Evolutionary conservation across 2,329 filamentous ascomycete species (phyloP).

Genomic region (Tolypocladium inflatum): DNA sequence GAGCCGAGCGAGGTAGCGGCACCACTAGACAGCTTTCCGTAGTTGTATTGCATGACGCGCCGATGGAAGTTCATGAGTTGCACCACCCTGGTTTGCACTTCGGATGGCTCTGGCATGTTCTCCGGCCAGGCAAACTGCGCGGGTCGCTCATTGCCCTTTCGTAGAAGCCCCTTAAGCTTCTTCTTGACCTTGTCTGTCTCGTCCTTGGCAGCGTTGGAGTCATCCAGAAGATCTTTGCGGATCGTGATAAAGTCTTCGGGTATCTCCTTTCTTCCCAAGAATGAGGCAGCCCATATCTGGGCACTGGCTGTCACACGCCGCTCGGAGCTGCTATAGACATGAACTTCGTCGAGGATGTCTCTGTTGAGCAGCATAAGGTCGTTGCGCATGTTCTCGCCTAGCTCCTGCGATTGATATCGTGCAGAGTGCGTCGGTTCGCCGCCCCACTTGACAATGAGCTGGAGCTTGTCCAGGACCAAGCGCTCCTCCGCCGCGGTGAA

Average conservation of each 20-base stretch:
- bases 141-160: slow-evolving; percentile 87
- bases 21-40: slow-evolving; percentile 63
- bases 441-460: slow-evolving; percentile 98
- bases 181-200: slow-evolving; percentile 99
- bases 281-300: slow-evolving; percentile 89
- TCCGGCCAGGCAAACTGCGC: slow-evolving; percentile 97
- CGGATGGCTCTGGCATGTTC: slow-evolving; percentile 86
- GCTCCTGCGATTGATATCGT: slow-evolving; percentile 88
- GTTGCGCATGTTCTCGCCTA: slow-evolving; percentile 92
- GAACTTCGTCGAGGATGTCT: slow-evolving; percentile 83
- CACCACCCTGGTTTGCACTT: slow-evolving; percentile 85
- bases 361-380: slow-evolving; percentile 88
- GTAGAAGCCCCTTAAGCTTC: slow-evolving; percentile 86
- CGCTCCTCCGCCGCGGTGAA: slow-evolving; percentile 91
- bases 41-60: slow-evolving; percentile 91
- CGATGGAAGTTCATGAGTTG: slow-evolving; percentile 97
- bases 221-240: slow-evolving; percentile 88
- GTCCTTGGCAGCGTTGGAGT: slow-evolving; percentile 97
- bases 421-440: slow-evolving; percentile 97
- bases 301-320: slow-evolving; percentile 90
- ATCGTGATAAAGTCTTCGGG: slow-evolving; percentile 80
- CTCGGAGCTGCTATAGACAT: slow-evolving; percentile 93
- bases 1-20: slow-evolving; percentile 53
- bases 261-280: slow-evolving; percentile 78
- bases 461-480: slow-evolving; percentile 87